phyloP scores from a whole-genome alignment of 2,329 filamentous ascomycete species.

The Clarireedia homoeocarpa region DNA sequence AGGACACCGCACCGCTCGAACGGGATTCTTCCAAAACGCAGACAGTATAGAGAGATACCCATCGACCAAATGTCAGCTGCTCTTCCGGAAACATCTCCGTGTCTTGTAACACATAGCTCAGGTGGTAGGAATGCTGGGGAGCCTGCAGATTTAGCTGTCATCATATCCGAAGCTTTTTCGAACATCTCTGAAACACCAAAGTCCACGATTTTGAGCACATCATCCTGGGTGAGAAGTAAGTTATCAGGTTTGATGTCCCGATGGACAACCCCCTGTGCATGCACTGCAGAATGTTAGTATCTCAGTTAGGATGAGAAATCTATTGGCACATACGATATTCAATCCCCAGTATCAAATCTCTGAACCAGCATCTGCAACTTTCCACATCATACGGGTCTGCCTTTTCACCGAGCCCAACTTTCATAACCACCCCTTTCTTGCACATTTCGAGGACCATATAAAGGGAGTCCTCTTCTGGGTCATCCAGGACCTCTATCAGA shows the following conservation, averaged over 20 bases:
- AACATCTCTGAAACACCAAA: slow-evolving; percentile 99
- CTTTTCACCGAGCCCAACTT: slow-evolving; percentile 76
- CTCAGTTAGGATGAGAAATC: not conserved
- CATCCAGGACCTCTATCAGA: slow-evolving; percentile 88
- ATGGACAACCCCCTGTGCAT: slow-evolving; percentile 90
- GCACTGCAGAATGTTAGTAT: slow-evolving; percentile 47
- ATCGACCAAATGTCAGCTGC: slow-evolving; percentile 98
- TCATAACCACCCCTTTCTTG: slow-evolving; percentile 96
- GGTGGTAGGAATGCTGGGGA: slow-evolving; percentile 93
- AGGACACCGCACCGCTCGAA: slow-evolving; percentile 74
- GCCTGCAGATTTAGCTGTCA: slow-evolving; percentile 84
- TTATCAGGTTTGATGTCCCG: slow-evolving; percentile 98
- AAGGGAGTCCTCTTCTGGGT: slow-evolving; percentile 88
- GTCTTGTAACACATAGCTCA: slow-evolving; percentile 79
- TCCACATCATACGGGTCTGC: slow-evolving; percentile 79
- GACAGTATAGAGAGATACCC: slow-evolving; percentile 89
- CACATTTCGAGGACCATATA: slow-evolving; percentile 99
- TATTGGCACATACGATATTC: slow-evolving; percentile 66
- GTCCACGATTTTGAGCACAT: slow-evolving; percentile 94
- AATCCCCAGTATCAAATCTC: slow-evolving; percentile 88
- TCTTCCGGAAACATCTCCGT: slow-evolving; percentile 79
- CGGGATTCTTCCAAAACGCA: slow-evolving; percentile 81
- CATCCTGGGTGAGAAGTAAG: slow-evolving; percentile 77
- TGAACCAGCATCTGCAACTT: slow-evolving; percentile 82
- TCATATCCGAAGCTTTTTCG: slow-evolving; percentile 79